phyloP scores from a whole-genome alignment of 306 rosid genomes.

The Bauhinia variegata region DNA sequence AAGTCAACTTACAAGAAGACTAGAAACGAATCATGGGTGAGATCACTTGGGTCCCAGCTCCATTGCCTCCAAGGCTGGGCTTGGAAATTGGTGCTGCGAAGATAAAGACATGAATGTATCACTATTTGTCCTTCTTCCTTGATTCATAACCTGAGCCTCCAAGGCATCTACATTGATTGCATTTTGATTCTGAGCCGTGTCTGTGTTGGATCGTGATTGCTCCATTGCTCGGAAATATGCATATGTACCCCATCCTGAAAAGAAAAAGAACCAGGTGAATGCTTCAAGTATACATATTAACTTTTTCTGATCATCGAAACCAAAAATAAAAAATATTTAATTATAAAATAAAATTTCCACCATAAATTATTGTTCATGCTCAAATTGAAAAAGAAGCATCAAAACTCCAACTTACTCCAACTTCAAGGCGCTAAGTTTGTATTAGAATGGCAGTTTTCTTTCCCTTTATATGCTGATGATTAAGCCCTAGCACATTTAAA shows the following conservation, averaged over 20 bases:
- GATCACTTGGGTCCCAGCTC: conserved; percentile 57
- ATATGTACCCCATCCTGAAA: conserved; percentile 92
- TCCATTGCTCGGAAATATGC: conserved; percentile 78
- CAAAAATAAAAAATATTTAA: too few relatives aligned
- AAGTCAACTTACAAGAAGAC: neutral
- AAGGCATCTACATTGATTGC: conserved; percentile 31
- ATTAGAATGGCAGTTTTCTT: too few relatives aligned
- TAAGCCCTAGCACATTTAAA: too few relatives aligned
- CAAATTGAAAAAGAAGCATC: too few relatives aligned
- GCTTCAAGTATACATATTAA: too few relatives aligned
- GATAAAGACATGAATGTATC: conserved; percentile 37
- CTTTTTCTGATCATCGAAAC: too few relatives aligned
- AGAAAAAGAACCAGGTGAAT: neutral
- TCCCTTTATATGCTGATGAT: too few relatives aligned
- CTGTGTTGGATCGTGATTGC: conserved; percentile 43
- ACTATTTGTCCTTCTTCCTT: conserved; percentile 37
- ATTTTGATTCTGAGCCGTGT: conserved; percentile 11
- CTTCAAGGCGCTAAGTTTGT: too few relatives aligned
- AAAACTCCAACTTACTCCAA: too few relatives aligned
- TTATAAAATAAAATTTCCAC: too few relatives aligned
- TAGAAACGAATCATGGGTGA: neutral
- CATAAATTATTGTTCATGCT: too few relatives aligned
- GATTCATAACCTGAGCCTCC: conserved; percentile 35
- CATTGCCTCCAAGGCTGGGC: conserved; percentile 57
- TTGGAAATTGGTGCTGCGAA: conserved; percentile 9